Base-by-base conservation (phyloP, 2,329 filamentous ascomycete species). In the Graphiopsis chlorocephala region DNA sequence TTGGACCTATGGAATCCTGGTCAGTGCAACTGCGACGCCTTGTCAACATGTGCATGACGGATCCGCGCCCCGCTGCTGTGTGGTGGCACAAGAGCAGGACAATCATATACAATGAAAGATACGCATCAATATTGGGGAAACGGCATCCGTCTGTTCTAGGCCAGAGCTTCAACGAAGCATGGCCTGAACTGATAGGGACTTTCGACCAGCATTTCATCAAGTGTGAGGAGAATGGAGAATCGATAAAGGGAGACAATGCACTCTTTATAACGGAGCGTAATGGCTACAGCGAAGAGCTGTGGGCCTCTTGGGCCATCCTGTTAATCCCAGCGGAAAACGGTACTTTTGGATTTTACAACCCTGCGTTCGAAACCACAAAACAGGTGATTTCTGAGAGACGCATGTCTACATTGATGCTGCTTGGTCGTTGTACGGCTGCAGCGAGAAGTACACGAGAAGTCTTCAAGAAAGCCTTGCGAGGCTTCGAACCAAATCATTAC, bases 321-420 rank as follows among this genome's bases (percentile, higher is more conserved):
- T 91, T 91, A 0, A 82, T 94, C 66, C 85, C 94, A 1, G 91
- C 90, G 3, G 82, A 84, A 42, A 88, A 93, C 65, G 91, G 91
- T 2, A 85, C 85, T 12, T 89, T 93, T 10, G 91, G 90, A 2
- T 77, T 94, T 0, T 93, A 92, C 74, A 93, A 93, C 72, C 90
- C 91, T 2, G 86, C 88, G 0, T 93, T 93, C 69, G 91, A 95
- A 68, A 92, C 92, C 72, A 95, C 91, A 1, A 80, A 90, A 25
- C 84, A 90, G 25, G 91, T 91, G 71, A 87, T 95, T 66, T 90
- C 89, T 3, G 91, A 94, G 77, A 81, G 91, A 63, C 84, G 91
- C 56, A 93, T 94, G 90, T 81, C 92, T 26, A 92, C 90, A 0
- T 78, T 95, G 38, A 84, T 90, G 50, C 90, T 93, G 72, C 86